Conservation (phyloP, 2,329 filamentous ascomycete species). For the Colletotrichum simmondsii region DNA sequence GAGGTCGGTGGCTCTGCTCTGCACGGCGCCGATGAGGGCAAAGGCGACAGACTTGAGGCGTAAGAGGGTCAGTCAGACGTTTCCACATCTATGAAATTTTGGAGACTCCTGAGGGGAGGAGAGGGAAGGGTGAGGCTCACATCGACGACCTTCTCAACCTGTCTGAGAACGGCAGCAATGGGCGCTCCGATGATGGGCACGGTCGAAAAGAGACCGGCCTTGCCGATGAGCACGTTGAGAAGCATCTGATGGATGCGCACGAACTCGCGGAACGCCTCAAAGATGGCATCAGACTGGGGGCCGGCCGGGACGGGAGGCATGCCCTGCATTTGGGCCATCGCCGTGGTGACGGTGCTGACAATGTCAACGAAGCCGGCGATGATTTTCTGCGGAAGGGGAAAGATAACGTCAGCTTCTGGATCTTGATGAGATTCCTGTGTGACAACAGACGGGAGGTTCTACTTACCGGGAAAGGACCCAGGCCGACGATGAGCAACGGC, state of each 20-base stretch:
- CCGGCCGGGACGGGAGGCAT: conserved; percentile 27
- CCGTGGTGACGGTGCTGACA: conserved; percentile 36
- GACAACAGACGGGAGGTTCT: background rate
- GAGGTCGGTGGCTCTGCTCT: background rate
- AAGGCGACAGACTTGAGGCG: conserved; percentile 32
- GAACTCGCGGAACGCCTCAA: conserved; percentile 44
- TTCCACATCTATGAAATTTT: background rate
- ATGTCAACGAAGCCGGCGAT: conserved; percentile 45
- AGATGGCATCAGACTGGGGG: conserved; percentile 35
- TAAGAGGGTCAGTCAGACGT: background rate
- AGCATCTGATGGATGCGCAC: conserved; percentile 44
- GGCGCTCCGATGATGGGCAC: conserved; percentile 43
- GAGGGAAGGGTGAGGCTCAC: conserved; percentile 35
- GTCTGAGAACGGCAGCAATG: conserved; percentile 40
- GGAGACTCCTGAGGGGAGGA: background rate
- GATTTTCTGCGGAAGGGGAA: conserved; percentile 35
- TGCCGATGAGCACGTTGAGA: conserved; percentile 48
- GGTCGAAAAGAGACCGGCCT: conserved; percentile 41
- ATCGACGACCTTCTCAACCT: conserved; percentile 39
- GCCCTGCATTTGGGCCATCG: conserved; percentile 36
- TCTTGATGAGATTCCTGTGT: background rate
- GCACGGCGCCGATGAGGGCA: conserved; percentile 42
- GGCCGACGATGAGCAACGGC: conserved; percentile 40
- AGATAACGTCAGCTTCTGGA: background rate
- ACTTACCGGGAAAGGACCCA: conserved; percentile 45